Percentiles rank a stretch among this genome's conserved stretches.
These are phyloP conservation scores for Metschnikowia cerradonensis DNA, from an alignment of 805 yeast species.

Conservation along the genomic window DNA sequence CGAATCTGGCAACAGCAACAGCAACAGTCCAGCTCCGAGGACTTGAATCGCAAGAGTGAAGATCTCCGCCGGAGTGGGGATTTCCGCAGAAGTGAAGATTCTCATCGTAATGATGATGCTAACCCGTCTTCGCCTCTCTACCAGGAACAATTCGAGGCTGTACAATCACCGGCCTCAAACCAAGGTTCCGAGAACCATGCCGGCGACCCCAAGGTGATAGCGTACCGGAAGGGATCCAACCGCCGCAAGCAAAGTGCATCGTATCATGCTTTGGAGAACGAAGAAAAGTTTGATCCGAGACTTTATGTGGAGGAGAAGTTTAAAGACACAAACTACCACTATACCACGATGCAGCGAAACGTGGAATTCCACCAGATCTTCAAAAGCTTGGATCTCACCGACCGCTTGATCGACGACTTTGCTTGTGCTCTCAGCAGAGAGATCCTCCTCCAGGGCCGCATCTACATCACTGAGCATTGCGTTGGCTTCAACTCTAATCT, in stretches of 20 bases:
- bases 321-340: slow-evolving; percentile 55
- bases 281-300: slow-evolving; percentile 32
- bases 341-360: slow-evolving; percentile 52
- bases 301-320: slow-evolving; percentile 57
- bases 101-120: not conserved
- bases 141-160: not conserved
- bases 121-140: not conserved
- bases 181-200: slow-evolving; percentile 4
- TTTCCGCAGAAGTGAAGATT: not conserved
- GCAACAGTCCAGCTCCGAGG: slow-evolving; percentile 3
- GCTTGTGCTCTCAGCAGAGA: slow-evolving; percentile 88
- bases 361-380: slow-evolving; percentile 76
- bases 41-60: slow-evolving; percentile 1
- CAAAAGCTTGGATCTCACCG: slow-evolving; percentile 61
- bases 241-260: slow-evolving; percentile 28
- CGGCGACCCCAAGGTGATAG: slow-evolving; percentile 34
- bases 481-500: slow-evolving; percentile 84
- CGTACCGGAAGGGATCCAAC: slow-evolving; percentile 35
- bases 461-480: slow-evolving; percentile 74
- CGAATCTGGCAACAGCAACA: slow-evolving; percentile 19
- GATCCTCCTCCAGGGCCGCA: slow-evolving; percentile 79
- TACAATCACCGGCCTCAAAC: not conserved
- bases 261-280: slow-evolving; percentile 7
- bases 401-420: slow-evolving; percentile 77
- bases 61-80: slow-evolving; percentile 1